Base-by-base conservation (phyloP, 768 basidiomycete genomes). In the Russula sp. region DNA sequence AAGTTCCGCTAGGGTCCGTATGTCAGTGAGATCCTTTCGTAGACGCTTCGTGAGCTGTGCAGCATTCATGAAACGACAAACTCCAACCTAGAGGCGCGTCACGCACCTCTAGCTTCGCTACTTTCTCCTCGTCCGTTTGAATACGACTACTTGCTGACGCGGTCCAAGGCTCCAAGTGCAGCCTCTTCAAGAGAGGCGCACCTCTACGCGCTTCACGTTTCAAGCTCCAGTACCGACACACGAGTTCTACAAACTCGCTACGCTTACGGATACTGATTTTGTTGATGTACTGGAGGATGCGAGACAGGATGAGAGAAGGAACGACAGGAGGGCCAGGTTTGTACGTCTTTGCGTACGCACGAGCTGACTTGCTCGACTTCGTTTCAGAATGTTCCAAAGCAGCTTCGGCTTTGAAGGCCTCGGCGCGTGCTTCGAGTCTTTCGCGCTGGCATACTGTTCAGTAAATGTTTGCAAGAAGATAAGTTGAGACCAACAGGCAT, bases 121-220 rank as follows among this genome's bases (percentile, higher is more conserved):
- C 73, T 73, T 89, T 92, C 64, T 97, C 92, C 63, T 88, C 87
- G 20, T 94, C 90, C 5, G 85, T 90, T 68, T 91, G 80, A 35
- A 81, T 71, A 66, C 83, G 83, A 7, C 76, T 75, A 7, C 79
- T 79, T 18, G 84, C 80, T 45, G 81, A 84, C 3, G 92, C 91
- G 0, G 95, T 98, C 97, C 97, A 98, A 0, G 97, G 96, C 75
- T 99, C 96, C 32, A 98, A 77, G 75, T 99, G 94, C 60, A 99
- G 71, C 56, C 97, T 72, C 74, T 98, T 98, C 66, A 99, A 73
- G 63, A 98, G 73, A 11, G 97, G 96, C 9, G 97, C 97, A 5
- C 97, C 97, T 43, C 96, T 75, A 64, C 97, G 81, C 1, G 85
- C 92, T 71, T 98, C 96, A 5, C 97, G 78, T 75, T 99, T 98